Evolutionary conservation across 176 grass and related monocot species (phyloP), one percentile per base, ranked within the genome.

Genomic region (Avena insularis): DNA sequence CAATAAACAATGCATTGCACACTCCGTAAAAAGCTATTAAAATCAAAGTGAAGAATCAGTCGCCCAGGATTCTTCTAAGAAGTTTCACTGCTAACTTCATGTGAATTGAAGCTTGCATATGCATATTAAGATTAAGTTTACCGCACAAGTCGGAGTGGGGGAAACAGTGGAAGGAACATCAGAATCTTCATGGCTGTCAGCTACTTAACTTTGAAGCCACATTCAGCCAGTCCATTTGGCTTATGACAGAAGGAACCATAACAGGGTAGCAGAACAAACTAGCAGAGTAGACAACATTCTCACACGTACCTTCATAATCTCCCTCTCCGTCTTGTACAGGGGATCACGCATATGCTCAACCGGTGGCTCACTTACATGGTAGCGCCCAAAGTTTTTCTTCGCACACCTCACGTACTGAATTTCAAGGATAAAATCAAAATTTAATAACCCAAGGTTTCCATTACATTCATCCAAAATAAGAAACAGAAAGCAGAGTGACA

Each of bases 361-460:
- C 9, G 97, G 90, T 50, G 97, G 97, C 77, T 98, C 97, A 7
- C 79, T 95, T 38, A 95, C 92, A 21, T 98, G 81, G 82, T 88
- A 96, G 43, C 85, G 31, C 2, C 88, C 90, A 65, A 91, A 98
- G 63, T 90, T 84, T 86, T 90, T 92, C 83, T 96, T 94, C 1
- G 85, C 66, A 50, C 97, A 96, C 15, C 94, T 88, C 33, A 93
- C 78, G 1, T 89, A 94, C 97, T 96, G 53, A 73, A 68, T 80
- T 84, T 59, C 61, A 88, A 86, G 21, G 62, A 85, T 51, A 79
- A 29, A 85, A 66, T 9, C 10, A 86, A 80, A 50, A 49, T 63
- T 57, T 50, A 79, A 69, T 17, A 88, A 31, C 2, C 13, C 75
- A 75, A 61, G 27, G 31, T 2, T 2, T 19, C 29, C 5, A 12